Base-by-base conservation (phyloP, 192 early-diverging fungal genomes). In the Coemansia sp. region DNA sequence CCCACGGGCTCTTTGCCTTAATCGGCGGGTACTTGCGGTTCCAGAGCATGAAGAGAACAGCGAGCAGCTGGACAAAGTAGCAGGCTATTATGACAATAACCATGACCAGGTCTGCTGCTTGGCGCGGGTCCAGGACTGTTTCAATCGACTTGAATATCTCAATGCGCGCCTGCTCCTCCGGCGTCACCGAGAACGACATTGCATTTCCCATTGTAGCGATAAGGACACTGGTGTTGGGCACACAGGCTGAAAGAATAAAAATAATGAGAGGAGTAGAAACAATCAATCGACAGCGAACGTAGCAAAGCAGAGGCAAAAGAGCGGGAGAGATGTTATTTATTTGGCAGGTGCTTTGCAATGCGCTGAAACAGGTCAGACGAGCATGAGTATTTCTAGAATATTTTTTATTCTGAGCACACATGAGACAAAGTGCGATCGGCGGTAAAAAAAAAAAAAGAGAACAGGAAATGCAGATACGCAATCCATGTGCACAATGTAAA, bases 21-120 rank as follows among this genome's bases (percentile, higher is more conserved):
- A 84, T 65, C 29, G 83, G 83, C 54, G 83, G 68, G 60, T 79
- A 84, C 53, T 67, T 72, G 58, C 77, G 74, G 63, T 84, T 79
- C 60, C 53, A 67, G 1, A 84, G 37, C n/a, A 77, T 54, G 39
- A 71, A 84, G 1, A 24, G 41, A 8, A 73, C 51, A 1, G 74
- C 66, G 3, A 66, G 11, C 14, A 79, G 51, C 57, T 84, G 56
- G 22, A 77, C 1, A 38, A 73, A 56, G 47, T 80, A 82, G 27
- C 14, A 15, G 12, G 15, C 14, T 14, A 25, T n/a, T n/a, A 54
- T 54, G 51, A 32, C 15, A 1, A 68, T 62, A 0, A 74, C 45
- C 65, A 74, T 61, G 1, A 65, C 36, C 1, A 63, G 15, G 41
- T 80, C 77, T 0, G 27, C 68, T 2, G 15, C 39, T n/a, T 73